Evolutionary conservation across 768 basidiomycete genomes (phyloP).

Genomic region (Lactifluus piperatus): DNA sequence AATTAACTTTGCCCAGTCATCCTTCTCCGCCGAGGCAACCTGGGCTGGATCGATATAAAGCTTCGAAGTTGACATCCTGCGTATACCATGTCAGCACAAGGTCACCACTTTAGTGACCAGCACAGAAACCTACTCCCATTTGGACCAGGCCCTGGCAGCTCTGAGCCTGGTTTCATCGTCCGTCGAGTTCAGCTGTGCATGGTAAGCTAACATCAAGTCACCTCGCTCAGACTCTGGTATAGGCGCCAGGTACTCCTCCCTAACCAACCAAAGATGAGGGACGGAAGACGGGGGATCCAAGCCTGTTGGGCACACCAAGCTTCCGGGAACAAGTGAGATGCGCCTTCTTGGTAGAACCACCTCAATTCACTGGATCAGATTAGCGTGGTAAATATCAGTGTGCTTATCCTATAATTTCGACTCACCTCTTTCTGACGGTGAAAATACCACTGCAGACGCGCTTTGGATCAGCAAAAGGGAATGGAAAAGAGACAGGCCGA

Average conservation of each 20-base stretch:
- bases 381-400: neutral
- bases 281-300: neutral
- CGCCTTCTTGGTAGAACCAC: slow-evolving; percentile 89
- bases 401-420: neutral
- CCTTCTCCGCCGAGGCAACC: slow-evolving; percentile 59
- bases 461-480: neutral
- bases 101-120: neutral
- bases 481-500: neutral
- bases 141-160: slow-evolving; percentile 82
- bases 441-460: slow-evolving; percentile 65
- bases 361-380: slow-evolving; percentile 51
- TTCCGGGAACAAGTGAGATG: slow-evolving; percentile 77
- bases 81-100: neutral
- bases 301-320: slow-evolving; percentile 49
- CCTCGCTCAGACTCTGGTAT: slow-evolving; percentile 75
- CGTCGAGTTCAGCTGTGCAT: slow-evolving; percentile 61
- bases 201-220: slow-evolving; percentile 80
- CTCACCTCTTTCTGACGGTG: slow-evolving; percentile 67
- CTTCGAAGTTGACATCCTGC: slow-evolving; percentile 76
- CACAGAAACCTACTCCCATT: slow-evolving; percentile 68
- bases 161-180: slow-evolving; percentile 55
- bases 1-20: slow-evolving; percentile 66
- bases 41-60: slow-evolving; percentile 60
- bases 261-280: slow-evolving; percentile 25
- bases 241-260: slow-evolving; percentile 75